Percentiles rank a stretch among this genome's conserved stretches.
Evolutionary conservation across 2,329 filamentous ascomycete genomes (phyloP).

Genomic region (Pseudogymnoascus sp.): DNA sequence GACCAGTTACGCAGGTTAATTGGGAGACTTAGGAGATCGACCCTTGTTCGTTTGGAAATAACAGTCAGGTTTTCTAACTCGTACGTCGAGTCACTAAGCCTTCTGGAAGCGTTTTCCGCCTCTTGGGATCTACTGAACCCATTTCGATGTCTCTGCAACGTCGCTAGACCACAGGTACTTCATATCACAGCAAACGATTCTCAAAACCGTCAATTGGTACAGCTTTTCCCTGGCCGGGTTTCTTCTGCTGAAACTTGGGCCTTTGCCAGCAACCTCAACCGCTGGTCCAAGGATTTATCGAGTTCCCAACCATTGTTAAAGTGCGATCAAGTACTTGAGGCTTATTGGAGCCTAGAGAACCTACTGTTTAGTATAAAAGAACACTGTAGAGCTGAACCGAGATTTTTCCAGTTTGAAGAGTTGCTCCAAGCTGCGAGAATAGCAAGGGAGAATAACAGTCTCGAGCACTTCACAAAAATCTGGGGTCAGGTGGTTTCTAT

Average conservation of each 20-base stretch:
- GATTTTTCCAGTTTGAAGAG: conserved; percentile 6
- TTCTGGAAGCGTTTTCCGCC: conserved; percentile 4
- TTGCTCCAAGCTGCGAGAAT: conserved; percentile 14
- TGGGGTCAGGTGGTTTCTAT: conserved; percentile 14
- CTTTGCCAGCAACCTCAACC: conserved; percentile 7
- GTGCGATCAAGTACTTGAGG: conserved; percentile 13
- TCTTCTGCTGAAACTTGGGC: conserved; percentile 2
- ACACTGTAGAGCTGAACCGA: conserved; percentile 6
- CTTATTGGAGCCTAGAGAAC: conserved; percentile 17
- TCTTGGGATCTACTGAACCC: conserved; percentile 12
- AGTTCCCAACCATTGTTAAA: conserved; percentile 11
- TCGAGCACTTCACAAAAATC: conserved; percentile 8
- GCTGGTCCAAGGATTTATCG: conserved; percentile 13
- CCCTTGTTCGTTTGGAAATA: conserved; percentile 7
- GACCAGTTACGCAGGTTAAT: conserved; percentile 18
- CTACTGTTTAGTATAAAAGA: conserved; percentile 14
- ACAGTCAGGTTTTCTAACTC: neutral
- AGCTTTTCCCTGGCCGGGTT: conserved; percentile 4
- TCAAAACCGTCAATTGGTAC: conserved; percentile 2
- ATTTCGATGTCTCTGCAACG: conserved; percentile 12
- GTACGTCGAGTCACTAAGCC: conserved; percentile 10
- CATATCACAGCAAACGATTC: conserved; percentile 1
- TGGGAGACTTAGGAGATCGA: conserved; percentile 13
- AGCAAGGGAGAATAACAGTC: conserved; percentile 13
- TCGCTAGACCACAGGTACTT: conserved; percentile 10